A percentile compares a stretch with the other conserved stretches of the same genome.
phyloP scores from a whole-genome alignment of 495 filamentous ascomycete genomes.

The Staphylotrichum longicolle region DNA sequence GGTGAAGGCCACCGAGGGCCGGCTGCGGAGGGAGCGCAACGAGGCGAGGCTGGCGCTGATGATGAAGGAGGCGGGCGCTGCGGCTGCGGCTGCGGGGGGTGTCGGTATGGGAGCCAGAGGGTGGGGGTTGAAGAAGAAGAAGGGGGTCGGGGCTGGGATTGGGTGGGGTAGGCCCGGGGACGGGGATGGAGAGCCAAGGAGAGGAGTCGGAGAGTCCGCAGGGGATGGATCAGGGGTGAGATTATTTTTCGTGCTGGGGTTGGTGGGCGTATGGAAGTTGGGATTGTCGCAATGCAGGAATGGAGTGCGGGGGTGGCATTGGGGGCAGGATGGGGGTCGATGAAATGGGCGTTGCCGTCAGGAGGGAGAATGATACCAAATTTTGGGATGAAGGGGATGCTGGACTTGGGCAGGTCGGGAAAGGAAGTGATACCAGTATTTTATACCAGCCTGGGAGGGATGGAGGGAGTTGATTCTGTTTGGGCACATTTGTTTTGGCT shows the following conservation, averaged over 20 bases:
- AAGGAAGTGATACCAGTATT: neutral
- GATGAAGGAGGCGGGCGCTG: neutral
- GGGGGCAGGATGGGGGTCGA: neutral
- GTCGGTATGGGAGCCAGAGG: neutral
- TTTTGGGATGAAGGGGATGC: too few species aligned
- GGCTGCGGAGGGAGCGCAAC: slow-evolving; percentile 33
- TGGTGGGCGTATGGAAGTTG: too few species aligned
- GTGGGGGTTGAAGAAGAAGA: neutral
- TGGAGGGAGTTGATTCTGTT: too few species aligned
- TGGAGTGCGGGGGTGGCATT: neutral
- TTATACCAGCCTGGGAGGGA: too few species aligned
- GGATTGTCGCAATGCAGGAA: too few species aligned
- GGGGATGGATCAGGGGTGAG: slow-evolving; percentile 11
- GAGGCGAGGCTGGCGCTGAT: slow-evolving; percentile 22
- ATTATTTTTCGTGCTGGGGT: too few species aligned
- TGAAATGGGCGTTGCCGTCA: too few species aligned
- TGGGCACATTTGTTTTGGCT: too few species aligned
- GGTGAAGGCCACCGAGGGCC: slow-evolving; percentile 14
- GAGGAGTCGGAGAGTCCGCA: slow-evolving; percentile 13
- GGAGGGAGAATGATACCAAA: too few species aligned
- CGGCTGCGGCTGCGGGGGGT: neutral
- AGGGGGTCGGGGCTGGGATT: neutral
- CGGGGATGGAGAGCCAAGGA: slow-evolving; percentile 4
- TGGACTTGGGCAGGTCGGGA: too few species aligned
- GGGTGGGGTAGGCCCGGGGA: too few species aligned